phyloP scores from a whole-genome alignment of 495 filamentous ascomycete genomes.

The Chaetomium tenue region DNA sequence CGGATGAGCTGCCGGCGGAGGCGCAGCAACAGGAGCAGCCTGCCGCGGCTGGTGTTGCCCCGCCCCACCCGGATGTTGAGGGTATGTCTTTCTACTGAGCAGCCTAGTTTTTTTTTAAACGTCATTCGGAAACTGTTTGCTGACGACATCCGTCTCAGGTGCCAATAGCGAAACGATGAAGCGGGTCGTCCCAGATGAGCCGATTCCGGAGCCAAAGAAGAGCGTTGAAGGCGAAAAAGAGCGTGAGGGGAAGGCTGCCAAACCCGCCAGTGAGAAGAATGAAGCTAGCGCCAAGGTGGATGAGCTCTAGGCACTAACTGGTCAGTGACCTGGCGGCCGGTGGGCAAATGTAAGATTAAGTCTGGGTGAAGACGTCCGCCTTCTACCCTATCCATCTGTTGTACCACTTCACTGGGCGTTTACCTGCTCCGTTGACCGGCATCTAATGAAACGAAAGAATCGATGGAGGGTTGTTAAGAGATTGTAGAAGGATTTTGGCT shows the following conservation, averaged over 20 bases:
- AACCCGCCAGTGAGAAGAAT: slow-evolving; percentile 74
- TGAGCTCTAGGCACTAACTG: slow-evolving; percentile 9
- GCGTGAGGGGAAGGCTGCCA: slow-evolving; percentile 55
- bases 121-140: not conserved
- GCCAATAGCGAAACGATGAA: slow-evolving; percentile 33
- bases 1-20: slow-evolving; percentile 30
- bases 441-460: not conserved
- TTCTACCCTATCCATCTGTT: not conserved
- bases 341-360: slow-evolving; percentile 1
- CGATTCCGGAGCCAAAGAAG: slow-evolving; percentile 51
- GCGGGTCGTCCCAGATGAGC: slow-evolving; percentile 39
- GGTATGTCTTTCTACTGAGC: slow-evolving; percentile 37
- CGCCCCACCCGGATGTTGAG: slow-evolving; percentile 81
- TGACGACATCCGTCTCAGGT: slow-evolving; percentile 17
- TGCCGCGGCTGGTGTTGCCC: slow-evolving; percentile 52
- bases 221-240: slow-evolving; percentile 65
- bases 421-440: not conserved
- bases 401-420: not conserved
- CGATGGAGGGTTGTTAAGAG: not conserved
- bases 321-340: not conserved
- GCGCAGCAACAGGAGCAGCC: slow-evolving; percentile 7
- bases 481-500: slow-evolving; percentile 2
- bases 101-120: slow-evolving; percentile 30
- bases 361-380: not conserved
- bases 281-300: slow-evolving; percentile 52